These are phyloP conservation scores for Cladorrhinum sp. DNA, from an alignment of 2,329 filamentous ascomycete species.

Conservation along the genomic window DNA sequence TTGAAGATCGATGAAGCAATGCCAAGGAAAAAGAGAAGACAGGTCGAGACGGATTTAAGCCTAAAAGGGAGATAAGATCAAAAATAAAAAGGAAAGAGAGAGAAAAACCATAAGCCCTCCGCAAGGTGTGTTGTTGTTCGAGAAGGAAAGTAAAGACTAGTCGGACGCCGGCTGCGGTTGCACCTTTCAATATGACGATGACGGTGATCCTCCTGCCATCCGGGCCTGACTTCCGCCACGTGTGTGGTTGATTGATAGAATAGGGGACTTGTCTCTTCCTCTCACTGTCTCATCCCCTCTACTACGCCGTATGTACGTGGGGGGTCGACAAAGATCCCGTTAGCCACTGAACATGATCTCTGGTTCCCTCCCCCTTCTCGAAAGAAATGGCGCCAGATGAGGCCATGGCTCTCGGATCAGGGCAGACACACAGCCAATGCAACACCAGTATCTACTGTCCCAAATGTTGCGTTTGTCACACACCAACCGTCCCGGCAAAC, in stretches of 20 bases:
- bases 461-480: background rate
- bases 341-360: too few species aligned
- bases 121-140: too few species aligned
- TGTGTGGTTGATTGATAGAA: background rate
- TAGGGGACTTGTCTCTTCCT: background rate
- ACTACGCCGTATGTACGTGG: too few species aligned
- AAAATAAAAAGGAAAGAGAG: background rate
- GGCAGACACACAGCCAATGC: background rate
- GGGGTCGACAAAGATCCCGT: background rate
- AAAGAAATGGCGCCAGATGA: too few species aligned
- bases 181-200: background rate
- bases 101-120: too few species aligned
- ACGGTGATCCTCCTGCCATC: too few species aligned
- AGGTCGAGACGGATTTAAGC: slow-evolving; percentile 11
- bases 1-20: slow-evolving; percentile 23
- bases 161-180: background rate
- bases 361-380: too few species aligned
- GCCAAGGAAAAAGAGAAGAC: slow-evolving; percentile 21
- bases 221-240: background rate
- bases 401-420: too few species aligned
- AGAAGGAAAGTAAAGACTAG: background rate
- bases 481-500: background rate
- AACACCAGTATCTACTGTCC: background rate
- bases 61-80: slow-evolving; percentile 12
- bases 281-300: background rate